These are phyloP conservation scores for Sporisorium graminicola DNA, from an alignment of 1,284 basidiomycete species.

Conservation along the genomic window DNA sequence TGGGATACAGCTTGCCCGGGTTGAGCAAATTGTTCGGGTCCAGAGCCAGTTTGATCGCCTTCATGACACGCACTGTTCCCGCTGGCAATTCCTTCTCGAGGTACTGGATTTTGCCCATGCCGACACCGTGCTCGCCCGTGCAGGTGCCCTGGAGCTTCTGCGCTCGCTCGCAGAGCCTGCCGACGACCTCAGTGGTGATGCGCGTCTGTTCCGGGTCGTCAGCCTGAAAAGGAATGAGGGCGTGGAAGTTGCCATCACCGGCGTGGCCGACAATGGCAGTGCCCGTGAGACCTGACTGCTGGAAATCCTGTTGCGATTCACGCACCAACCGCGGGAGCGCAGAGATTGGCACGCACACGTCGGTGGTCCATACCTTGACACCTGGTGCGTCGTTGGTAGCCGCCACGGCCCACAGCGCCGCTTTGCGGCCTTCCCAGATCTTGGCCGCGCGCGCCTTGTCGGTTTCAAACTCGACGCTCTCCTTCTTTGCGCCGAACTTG, in stretches of 20 bases:
- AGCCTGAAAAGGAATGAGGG: slow-evolving; percentile 55
- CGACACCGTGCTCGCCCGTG: slow-evolving; percentile 69
- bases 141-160: slow-evolving; percentile 72
- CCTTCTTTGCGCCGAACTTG: slow-evolving; percentile 37
- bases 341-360: slow-evolving; percentile 80
- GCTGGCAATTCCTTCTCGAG: slow-evolving; percentile 57
- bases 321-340: slow-evolving; percentile 79
- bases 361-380: slow-evolving; percentile 81
- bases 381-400: slow-evolving; percentile 77
- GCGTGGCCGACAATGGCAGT: slow-evolving; percentile 82
- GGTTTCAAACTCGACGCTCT: slow-evolving; percentile 74
- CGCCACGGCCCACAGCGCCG: slow-evolving; percentile 78
- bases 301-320: slow-evolving; percentile 49
- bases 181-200: slow-evolving; percentile 71
- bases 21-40: slow-evolving; percentile 63
- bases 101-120: slow-evolving; percentile 58
- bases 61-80: slow-evolving; percentile 55
- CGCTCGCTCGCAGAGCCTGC: slow-evolving; percentile 72
- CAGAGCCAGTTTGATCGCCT: slow-evolving; percentile 53
- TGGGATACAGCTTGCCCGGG: slow-evolving; percentile 58
- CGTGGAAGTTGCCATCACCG: slow-evolving; percentile 79
- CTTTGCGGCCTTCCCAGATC: slow-evolving; percentile 88
- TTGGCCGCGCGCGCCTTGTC: slow-evolving; percentile 79
- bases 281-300: slow-evolving; percentile 22
- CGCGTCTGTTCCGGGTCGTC: slow-evolving; percentile 42